Evolutionary conservation across 768 basidiomycete species (phyloP).

Genomic region (Clitopilus passeckerianus): DNA sequence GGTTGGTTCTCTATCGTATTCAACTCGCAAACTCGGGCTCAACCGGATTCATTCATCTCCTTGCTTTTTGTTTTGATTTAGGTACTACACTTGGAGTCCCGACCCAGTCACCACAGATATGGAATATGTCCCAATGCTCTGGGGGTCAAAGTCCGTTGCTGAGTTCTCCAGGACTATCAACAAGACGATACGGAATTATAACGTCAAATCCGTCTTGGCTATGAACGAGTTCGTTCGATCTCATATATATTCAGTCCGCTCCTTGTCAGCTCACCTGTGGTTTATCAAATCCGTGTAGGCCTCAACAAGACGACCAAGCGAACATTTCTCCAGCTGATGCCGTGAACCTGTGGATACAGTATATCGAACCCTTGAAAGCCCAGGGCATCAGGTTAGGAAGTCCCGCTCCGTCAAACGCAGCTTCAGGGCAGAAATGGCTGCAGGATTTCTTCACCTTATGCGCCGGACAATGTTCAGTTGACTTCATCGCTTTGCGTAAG

Average conservation of each 20-base stretch:
- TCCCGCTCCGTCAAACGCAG: slow-evolving; percentile 47
- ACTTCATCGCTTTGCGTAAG: slow-evolving; percentile 52
- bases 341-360: slow-evolving; percentile 42
- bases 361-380: slow-evolving; percentile 43
- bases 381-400: slow-evolving; percentile 44
- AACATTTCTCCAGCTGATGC: slow-evolving; percentile 16
- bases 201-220: slow-evolving; percentile 38
- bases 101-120: slow-evolving; percentile 26
- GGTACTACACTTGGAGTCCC: slow-evolving; percentile 50
- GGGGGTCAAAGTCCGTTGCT: slow-evolving; percentile 36
- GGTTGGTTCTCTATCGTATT: slow-evolving; percentile 29
- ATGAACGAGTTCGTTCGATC: slow-evolving; percentile 42
- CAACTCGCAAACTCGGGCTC: background rate
- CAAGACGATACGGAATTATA: slow-evolving; percentile 25
- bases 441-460: slow-evolving; percentile 46
- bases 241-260: background rate
- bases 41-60: too few species aligned
- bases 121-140: slow-evolving; percentile 55
- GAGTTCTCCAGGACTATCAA: slow-evolving; percentile 36
- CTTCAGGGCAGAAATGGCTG: slow-evolving; percentile 48
- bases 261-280: background rate
- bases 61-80: slow-evolving; percentile 7
- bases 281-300: background rate
- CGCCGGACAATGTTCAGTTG: slow-evolving; percentile 43
- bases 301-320: background rate